Base-by-base conservation (phyloP, 2,329 filamentous ascomycete species). In the Helotiales sp. region DNA sequence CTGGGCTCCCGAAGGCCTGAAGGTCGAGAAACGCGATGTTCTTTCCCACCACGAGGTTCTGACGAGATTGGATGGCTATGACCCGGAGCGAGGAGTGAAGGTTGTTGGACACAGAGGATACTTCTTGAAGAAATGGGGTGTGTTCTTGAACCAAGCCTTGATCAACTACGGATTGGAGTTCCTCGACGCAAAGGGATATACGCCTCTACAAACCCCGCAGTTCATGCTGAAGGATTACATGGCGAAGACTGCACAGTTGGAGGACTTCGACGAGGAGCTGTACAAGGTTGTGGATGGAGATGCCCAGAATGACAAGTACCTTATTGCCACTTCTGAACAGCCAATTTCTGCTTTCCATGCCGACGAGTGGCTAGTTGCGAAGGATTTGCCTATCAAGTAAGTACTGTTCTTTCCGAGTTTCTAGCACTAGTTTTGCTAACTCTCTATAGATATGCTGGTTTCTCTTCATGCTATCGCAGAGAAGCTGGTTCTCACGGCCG, bases 21-120 rank as follows among this genome's bases (percentile, higher is more conserved):
- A 82, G 24, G 87, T 92, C 58, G 88, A 93, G 80, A 94, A 94
- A 84, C 87, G 88, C 74, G 85, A 91, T 66, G 83, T 87, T 70
- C 90, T 98, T 69, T 97, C 94, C 61, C 96, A 99, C 80, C 96
- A 99, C 80, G 95, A 98, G 78, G 93, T 99, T 63, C 87, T 98
- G 68, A 89, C 90, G 66, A 87, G 93, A 74, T 83, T 98, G 70
- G 93, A 96, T 74, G 94, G 95, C 63, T 97, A 97, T 78, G 96
- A 98, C 78, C 91, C 93, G 0, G 93, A 97, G 77, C 90, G 96
- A 71, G 93, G 93, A 72, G 92, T 93, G 71, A 98, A 98, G 84
- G 87, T 98, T 70, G 94, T 97, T 52, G 95, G 96, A 61, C 95
- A 98, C 80, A 87, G 95, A 74, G 95, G 95, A 45, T 98, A 98